These are phyloP conservation scores for Fusarium napiforme DNA, from an alignment of 2,329 filamentous ascomycete species.

Conservation along the genomic window DNA sequence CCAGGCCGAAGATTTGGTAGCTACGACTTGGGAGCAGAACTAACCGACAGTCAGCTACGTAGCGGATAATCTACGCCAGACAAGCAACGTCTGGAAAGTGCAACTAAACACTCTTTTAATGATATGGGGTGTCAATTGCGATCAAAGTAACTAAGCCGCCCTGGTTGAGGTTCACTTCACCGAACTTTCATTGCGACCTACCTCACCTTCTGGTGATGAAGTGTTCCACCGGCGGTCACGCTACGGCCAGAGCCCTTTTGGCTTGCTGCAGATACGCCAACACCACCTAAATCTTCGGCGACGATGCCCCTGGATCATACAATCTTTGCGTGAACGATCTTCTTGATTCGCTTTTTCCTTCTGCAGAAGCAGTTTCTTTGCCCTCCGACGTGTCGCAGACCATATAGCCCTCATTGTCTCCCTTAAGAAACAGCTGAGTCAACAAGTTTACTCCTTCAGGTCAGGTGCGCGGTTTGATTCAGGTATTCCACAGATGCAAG, in stretches of 20 bases:
- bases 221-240: too few species aligned
- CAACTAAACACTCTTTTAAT: too few species aligned
- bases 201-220: too few species aligned
- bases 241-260: too few species aligned
- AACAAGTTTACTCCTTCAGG: rapidly evolving
- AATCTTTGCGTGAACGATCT: too few species aligned
- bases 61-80: too few species aligned
- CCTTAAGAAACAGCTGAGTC: rapidly evolving
- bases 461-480: neutral
- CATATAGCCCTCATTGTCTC: neutral
- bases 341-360: rapidly evolving
- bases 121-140: too few species aligned
- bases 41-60: neutral
- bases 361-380: rapidly evolving
- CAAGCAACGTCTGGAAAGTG: too few species aligned
- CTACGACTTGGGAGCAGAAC: rapidly evolving
- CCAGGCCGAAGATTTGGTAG: rapidly evolving
- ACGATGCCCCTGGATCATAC: too few species aligned
- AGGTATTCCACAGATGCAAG: neutral
- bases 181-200: too few species aligned
- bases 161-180: too few species aligned
- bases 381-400: neutral
- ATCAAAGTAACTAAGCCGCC: too few species aligned
- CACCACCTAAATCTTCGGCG: neutral
- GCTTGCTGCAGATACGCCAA: neutral